A percentile compares a stretch with the other conserved stretches of the same genome.
These are phyloP conservation scores for Globisporangium barbulae DNA, from an alignment of 352 stramenopile genomes.

Conservation along the genomic window DNA sequence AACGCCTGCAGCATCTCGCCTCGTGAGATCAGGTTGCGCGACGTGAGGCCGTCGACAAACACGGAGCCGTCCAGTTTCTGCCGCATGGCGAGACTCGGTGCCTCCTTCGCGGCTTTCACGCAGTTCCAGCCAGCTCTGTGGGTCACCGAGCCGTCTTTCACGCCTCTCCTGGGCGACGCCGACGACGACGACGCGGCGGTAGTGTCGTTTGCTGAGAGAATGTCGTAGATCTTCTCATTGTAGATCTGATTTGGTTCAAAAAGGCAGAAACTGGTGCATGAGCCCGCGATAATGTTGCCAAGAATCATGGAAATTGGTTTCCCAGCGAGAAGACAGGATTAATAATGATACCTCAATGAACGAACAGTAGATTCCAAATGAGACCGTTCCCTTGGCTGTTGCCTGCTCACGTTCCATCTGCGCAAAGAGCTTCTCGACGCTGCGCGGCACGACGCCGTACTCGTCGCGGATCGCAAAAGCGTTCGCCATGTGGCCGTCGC, in stretches of 20 bases:
- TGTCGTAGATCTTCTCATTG: slow-evolving; percentile 80
- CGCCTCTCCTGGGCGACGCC: slow-evolving; percentile 8
- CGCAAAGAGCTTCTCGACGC: slow-evolving; percentile 51
- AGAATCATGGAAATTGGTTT: neutral
- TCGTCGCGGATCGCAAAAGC: slow-evolving; percentile 22
- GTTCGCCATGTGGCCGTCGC: slow-evolving; percentile 10
- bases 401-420: slow-evolving; percentile 29
- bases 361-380: slow-evolving; percentile 58
- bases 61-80: slow-evolving; percentile 66
- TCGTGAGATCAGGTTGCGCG: slow-evolving; percentile 35
- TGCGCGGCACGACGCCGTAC: slow-evolving; percentile 55
- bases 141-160: slow-evolving; percentile 19
- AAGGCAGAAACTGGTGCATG: neutral
- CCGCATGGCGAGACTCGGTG: slow-evolving; percentile 47
- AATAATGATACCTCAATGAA: slow-evolving; percentile 49
- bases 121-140: slow-evolving; percentile 59
- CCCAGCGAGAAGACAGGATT: neutral
- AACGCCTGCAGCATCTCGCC: slow-evolving; percentile 58
- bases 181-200: neutral
- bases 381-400: slow-evolving; percentile 14
- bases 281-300: neutral
- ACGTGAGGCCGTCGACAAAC: slow-evolving; percentile 70
- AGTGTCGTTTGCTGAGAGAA: slow-evolving; percentile 33
- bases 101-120: slow-evolving; percentile 38
- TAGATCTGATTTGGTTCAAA: slow-evolving; percentile 41